Evolutionary conservation across 2,329 filamentous ascomycete genomes (phyloP).

Genomic region (Colletotrichum theobromicola): DNA sequence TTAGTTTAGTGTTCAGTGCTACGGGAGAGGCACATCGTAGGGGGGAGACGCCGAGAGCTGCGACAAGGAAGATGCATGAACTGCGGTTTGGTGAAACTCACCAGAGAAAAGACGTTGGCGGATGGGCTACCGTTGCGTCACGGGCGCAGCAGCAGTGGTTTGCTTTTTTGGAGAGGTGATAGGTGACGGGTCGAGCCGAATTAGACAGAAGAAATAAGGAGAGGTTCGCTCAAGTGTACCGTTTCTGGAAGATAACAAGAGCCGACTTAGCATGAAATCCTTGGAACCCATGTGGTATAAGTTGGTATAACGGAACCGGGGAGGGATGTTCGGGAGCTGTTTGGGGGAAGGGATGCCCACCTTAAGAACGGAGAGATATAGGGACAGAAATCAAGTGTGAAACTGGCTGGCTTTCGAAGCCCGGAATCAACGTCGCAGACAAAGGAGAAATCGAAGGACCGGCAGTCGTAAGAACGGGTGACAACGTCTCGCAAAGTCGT

Average conservation of each 20-base stretch:
- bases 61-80: conserved; percentile 22
- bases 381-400: not conserved
- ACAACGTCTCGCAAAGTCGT: not conserved
- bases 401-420: conserved; percentile 15
- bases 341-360: conserved; percentile 11
- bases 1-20: conserved; percentile 13
- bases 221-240: not conserved
- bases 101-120: not conserved
- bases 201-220: not conserved
- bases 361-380: conserved; percentile 12
- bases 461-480: not conserved
- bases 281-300: not conserved
- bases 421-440: not conserved
- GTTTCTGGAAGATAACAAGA: not conserved
- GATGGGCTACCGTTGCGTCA: not conserved
- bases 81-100: conserved; percentile 6
- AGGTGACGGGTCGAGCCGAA: not conserved
- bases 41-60: not conserved
- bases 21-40: conserved; percentile 5
- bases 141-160: not conserved
- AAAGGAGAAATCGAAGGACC: not conserved
- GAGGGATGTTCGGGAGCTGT: conserved; percentile 13
- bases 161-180: not conserved
- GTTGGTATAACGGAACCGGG: not conserved
- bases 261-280: conserved; percentile 2